These are phyloP conservation scores for Perkinsus olseni DNA, from an alignment of 169 alveolate species.

Conservation along the genomic window DNA sequence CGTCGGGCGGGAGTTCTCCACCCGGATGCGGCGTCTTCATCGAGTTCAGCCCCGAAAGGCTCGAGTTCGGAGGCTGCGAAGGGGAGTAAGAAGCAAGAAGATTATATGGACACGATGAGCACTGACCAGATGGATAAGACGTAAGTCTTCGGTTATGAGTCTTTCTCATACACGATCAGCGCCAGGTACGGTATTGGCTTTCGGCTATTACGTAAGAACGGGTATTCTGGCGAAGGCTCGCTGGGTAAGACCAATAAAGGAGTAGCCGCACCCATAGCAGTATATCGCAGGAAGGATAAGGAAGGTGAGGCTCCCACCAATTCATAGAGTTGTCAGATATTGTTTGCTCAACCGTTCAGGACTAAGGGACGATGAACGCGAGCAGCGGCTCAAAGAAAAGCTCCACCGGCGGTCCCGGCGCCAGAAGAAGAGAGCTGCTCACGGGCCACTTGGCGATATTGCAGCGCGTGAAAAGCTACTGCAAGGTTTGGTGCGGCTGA, in stretches of 20 bases:
- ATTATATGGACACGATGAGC: background rate
- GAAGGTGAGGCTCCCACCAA: background rate
- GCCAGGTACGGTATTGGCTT: background rate
- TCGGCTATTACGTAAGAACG: background rate
- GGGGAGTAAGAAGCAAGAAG: background rate
- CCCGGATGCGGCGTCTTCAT: background rate
- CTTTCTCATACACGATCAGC: background rate
- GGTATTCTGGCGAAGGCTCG: background rate
- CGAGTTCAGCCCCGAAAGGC: background rate
- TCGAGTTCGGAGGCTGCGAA: background rate
- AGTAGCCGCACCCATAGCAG: background rate
- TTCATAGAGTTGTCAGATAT: background rate
- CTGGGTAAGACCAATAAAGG: background rate
- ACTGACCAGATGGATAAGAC: background rate
- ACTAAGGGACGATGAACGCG: background rate
- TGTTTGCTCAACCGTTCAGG: background rate
- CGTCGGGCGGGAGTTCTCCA: conserved; percentile 1
- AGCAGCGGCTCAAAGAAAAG: background rate
- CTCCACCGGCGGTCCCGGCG: background rate
- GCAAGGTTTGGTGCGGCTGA: background rate
- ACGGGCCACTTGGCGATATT: background rate
- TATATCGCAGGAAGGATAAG: background rate
- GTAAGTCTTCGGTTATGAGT: background rate
- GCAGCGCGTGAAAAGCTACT: background rate
- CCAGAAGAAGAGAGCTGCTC: background rate